Evolutionary conservation across 768 basidiomycete species (phyloP).

Genomic region (Galerina marginata): DNA sequence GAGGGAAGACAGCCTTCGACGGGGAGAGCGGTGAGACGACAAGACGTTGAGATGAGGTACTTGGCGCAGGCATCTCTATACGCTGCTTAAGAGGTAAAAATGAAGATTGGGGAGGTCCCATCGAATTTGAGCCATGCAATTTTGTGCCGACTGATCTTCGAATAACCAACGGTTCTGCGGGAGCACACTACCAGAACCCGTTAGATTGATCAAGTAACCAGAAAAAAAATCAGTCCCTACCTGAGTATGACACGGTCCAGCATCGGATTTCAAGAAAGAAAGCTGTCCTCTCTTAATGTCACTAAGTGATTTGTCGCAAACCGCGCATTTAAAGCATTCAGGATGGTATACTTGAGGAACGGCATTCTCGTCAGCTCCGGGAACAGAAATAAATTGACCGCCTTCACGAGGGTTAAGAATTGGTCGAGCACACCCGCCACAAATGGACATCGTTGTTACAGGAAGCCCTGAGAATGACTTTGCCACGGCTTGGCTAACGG

Average conservation of each 20-base stretch:
- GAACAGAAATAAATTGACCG: conserved; percentile 75
- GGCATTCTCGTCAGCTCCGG: conserved; percentile 52
- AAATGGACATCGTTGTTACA: conserved; percentile 49
- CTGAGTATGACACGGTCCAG: conserved; percentile 74
- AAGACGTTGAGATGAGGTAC: conserved; percentile 29
- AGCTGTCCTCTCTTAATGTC: conserved; percentile 67
- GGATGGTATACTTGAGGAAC: conserved; percentile 71
- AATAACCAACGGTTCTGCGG: conserved; percentile 45
- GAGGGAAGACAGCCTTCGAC: conserved; percentile 44
- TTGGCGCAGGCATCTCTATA: conserved; percentile 18
- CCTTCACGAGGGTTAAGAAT: conserved; percentile 63
- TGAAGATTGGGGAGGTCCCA: conserved; percentile 6
- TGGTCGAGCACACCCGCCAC: conserved; percentile 62
- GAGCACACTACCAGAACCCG: conserved; percentile 46
- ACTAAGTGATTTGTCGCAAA: conserved; percentile 69
- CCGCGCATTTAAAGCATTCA: conserved; percentile 74
- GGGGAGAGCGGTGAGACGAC: conserved; percentile 21
- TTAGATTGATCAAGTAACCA: not conserved
- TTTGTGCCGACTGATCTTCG: conserved; percentile 35
- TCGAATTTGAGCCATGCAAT: conserved; percentile 18
- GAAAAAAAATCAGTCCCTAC: conserved; percentile 25
- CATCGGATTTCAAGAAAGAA: conserved; percentile 68
- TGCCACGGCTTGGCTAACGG: not conserved
- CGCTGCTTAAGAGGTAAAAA: conserved; percentile 18
- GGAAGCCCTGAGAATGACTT: conserved; percentile 19